phyloP scores from a whole-genome alignment of 2,329 filamentous ascomycete genomes.

The Aspergillus sp. region DNA sequence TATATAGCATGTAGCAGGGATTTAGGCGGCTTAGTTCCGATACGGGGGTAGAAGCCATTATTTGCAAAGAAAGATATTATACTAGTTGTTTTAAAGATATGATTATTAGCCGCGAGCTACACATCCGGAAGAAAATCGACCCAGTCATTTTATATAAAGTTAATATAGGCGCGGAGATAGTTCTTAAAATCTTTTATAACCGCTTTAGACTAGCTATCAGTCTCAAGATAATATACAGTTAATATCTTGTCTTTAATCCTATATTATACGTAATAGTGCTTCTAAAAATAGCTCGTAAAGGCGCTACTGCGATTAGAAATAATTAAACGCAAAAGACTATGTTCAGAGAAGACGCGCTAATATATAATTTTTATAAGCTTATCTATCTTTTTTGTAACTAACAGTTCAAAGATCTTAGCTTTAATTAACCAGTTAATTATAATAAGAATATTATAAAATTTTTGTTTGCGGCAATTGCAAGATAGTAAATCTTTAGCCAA shows the following conservation, averaged over 20 bases:
- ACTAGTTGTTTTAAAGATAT: not conserved
- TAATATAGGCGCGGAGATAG: not conserved
- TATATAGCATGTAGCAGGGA: not conserved
- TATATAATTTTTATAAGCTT: not conserved
- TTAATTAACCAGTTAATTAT: too few relatives aligned
- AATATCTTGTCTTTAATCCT: not conserved
- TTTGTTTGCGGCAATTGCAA: too few relatives aligned
- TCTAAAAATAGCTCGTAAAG: not conserved
- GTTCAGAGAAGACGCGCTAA: not conserved
- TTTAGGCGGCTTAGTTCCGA: not conserved
- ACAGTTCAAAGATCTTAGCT: not conserved
- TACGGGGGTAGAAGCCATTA: not conserved
- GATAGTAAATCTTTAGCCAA: too few relatives aligned
- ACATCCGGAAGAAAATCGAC: not conserved
- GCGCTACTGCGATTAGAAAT: not conserved
- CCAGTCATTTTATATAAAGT: not conserved
- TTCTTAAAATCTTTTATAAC: not conserved
- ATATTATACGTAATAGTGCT: not conserved
- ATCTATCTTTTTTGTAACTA: not conserved
- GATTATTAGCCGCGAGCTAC: not conserved
- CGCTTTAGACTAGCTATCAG: not conserved
- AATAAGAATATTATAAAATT: too few relatives aligned
- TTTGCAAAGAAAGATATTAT: not conserved
- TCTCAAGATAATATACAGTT: not conserved
- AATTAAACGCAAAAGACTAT: not conserved